Evolutionary conservation across 345 rosid species (phyloP).

Genomic region (Leavenworthia alabamica): DNA sequence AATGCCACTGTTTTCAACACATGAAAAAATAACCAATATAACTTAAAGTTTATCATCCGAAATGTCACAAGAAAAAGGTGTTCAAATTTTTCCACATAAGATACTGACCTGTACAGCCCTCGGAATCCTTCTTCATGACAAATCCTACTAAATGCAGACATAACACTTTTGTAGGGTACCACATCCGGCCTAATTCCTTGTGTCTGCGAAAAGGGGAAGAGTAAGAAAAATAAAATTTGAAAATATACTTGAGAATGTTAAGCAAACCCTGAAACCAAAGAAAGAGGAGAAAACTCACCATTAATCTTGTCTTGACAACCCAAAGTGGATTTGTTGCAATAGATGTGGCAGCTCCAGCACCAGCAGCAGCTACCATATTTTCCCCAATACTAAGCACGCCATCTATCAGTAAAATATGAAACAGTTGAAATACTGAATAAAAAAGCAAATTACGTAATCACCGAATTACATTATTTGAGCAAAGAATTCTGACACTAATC

Average conservation of each 20-base stretch:
- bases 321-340: constrained; percentile 85
- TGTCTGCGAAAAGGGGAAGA: constrained; percentile 30
- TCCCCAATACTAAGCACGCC: constrained; percentile 57
- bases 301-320: constrained; percentile 98
- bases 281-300: constrained; percentile 43
- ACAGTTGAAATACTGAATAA: neutral
- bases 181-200: constrained; percentile 71
- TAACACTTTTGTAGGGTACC: constrained; percentile 70
- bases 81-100: neutral
- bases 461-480: neutral
- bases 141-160: constrained; percentile 78
- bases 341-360: constrained; percentile 93
- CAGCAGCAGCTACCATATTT: constrained; percentile 88
- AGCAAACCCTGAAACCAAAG: neutral
- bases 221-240: neutral
- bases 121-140: constrained; percentile 76
- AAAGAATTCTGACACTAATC: neutral
- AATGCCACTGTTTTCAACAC: constrained; percentile 68
- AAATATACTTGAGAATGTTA: neutral
- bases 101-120: constrained; percentile 79
- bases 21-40: constrained; percentile 1
- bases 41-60: neutral
- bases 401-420: constrained; percentile 31
- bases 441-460: neutral
- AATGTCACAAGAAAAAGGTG: neutral